Base-by-base conservation (phyloP, 2,329 filamentous ascomycete genomes). In the Acephala macrosclerotiorum region DNA sequence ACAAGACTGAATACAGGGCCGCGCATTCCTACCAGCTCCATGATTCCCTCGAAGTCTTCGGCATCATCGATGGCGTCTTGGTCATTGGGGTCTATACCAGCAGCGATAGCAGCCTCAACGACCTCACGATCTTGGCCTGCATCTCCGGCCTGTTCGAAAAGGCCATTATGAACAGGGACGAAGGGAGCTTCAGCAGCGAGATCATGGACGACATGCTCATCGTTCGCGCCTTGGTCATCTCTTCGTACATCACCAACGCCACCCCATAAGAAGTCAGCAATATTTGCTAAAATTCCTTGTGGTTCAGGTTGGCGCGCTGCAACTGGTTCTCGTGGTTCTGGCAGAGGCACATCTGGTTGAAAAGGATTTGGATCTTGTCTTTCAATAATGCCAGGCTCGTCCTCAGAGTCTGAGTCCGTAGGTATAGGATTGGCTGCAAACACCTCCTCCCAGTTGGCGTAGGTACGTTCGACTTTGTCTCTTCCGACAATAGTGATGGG, bases 1-100 rank as follows among this genome's bases (percentile, higher is more conserved):
- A 98, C 89, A 6, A 99, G 85, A 2, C 93, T 94, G 16, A 91
- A 90, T 2, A 99, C 84, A 0, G 96, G 96, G 0, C 96, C 96
- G 74, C 96, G 93, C 91, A 99, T 96, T 42, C 96, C 96, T 66
- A 99, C 91, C 18, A 99, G 87, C 77, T 99, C 96, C 82, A 99
- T 89, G 60, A 99, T 92, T 0, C 96, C 96, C 76, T 99, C 96
- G 18, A 99, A 88, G 75, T 99, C 96, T 79, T 99, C 96, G 11
- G 92, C 92, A 71, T 97, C 91, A 51, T 94, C 92, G 49, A 93
- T 85, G 11, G 89, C 91, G 71, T 92, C 90, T 61, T 88, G 85
- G 62, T 97, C 93, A 70, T 92, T 90, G 51, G 88, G 85, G 64
- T 97, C 93, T 40, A 95, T 81, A 9, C 86, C 91, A 18, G 87